Base-by-base conservation (phyloP, 2,329 filamentous ascomycete genomes). In the Ceratocystis destructans region DNA sequence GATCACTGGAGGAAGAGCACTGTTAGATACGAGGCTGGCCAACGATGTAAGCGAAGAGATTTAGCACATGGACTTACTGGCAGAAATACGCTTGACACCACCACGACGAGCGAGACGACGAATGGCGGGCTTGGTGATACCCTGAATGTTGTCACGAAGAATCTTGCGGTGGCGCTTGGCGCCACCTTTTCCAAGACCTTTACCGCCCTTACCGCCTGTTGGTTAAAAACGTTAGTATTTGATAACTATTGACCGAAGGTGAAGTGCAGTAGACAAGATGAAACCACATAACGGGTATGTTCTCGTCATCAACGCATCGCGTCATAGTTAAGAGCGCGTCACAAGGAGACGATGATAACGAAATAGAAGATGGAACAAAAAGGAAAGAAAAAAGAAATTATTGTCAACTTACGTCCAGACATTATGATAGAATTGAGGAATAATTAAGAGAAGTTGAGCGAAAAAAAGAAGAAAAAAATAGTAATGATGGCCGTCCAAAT, bases 51-150 rank as follows among this genome's bases (percentile, higher is more conserved):
- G 3, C 20, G 0, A 0, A 41, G 37, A 41, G 1, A 10, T 28
- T 48, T 2, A 15, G 22, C 25, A 22, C 17, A 0, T 4, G 61
- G 1, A 64, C 66, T 64, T 63, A 67, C 62, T 95, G 77, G 92
- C 92, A 75, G 91, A 96, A 76, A 96, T 96, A 96, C 92, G 92
- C 90, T 96, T 96, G 84, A 96, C 92, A 93, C 92, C 92, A 80
- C 92, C 92, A 94, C 92, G 91, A 82, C 92, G 92, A 72, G 92
- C 92, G 78, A 96, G 91, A 95, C 92, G 92, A 76, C 92, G 88
- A 80, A 96, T 96, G 75, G 92, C 92, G 75, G 92, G 92, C 89
- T 96, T 96, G 76, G 92, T 96, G 77, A 96, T 96, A 82, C 92
- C 92, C 83, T 96, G 92, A 77, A 96, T 96, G 89, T 96, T 96